Evolutionary conservation across 441 rosid species (phyloP).

Genomic region (Raphanus hybrid): DNA sequence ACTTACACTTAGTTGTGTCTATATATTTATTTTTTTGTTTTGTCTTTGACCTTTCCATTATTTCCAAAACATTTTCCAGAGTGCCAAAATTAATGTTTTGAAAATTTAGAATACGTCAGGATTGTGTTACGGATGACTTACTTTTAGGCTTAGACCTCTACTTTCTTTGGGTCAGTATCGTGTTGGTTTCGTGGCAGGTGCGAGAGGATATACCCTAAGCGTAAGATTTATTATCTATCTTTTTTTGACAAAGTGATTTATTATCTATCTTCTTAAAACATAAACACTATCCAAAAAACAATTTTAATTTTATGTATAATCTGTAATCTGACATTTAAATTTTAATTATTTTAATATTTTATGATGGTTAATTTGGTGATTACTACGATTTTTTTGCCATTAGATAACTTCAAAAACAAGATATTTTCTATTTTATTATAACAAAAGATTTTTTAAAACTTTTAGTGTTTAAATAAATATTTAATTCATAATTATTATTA

Average conservation of each 20-base stretch:
- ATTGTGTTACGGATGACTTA: neutral
- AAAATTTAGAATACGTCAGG: neutral
- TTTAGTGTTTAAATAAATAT: neutral
- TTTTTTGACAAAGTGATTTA: too few relatives aligned
- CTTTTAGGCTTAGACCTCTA: neutral
- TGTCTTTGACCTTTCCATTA: conserved; percentile 5
- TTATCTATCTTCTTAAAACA: too few relatives aligned
- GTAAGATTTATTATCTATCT: neutral
- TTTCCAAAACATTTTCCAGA: neutral
- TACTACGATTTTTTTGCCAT: neutral
- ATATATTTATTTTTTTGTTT: neutral
- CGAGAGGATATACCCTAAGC: neutral
- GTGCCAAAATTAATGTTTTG: neutral
- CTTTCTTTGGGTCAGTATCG: neutral
- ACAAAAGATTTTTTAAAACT: neutral
- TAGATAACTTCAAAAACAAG: neutral
- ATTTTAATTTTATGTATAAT: neutral
- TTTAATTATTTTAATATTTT: neutral
- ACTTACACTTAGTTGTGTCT: neutral
- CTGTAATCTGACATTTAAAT: neutral
- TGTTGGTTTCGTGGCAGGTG: neutral
- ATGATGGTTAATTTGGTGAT: neutral
- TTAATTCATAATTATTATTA: neutral
- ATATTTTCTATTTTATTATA: neutral
- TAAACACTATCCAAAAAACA: neutral